Evolutionary conservation across 2,329 filamentous ascomycete species (phyloP).

Genomic region (Xylariaceae sp.): DNA sequence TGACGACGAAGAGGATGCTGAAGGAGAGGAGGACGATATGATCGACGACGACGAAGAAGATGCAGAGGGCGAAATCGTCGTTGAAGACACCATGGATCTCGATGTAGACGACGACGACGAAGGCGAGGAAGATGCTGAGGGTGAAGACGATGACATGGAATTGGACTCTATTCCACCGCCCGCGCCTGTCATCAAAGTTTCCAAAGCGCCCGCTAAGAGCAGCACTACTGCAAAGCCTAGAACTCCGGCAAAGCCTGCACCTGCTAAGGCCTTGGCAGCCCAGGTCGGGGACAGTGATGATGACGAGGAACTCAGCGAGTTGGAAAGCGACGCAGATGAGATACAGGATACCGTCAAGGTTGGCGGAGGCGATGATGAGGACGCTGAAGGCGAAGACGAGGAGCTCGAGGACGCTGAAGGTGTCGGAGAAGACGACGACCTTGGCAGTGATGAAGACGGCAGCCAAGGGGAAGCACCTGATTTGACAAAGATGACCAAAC

Average conservation of each 20-base stretch:
- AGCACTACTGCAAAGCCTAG: conserved; percentile 26
- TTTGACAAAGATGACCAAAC: conserved; percentile 57
- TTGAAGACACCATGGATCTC: conserved; percentile 36
- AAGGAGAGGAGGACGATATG: conserved; percentile 38
- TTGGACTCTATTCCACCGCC: conserved; percentile 32
- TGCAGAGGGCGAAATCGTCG: conserved; percentile 32
- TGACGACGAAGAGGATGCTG: conserved; percentile 37
- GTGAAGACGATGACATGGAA: conserved; percentile 50
- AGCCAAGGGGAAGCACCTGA: conserved; percentile 51
- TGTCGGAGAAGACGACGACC: conserved; percentile 38
- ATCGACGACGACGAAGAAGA: conserved; percentile 36
- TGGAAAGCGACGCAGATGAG: conserved; percentile 48
- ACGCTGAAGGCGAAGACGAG: conserved; percentile 40
- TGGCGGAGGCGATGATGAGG: conserved; percentile 37
- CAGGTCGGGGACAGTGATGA: conserved; percentile 43
- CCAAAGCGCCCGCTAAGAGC: conserved; percentile 39
- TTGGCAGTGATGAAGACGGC: conserved; percentile 42
- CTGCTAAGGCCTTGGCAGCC: conserved; percentile 25
- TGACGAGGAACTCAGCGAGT: conserved; percentile 55
- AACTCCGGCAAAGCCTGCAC: conserved; percentile 30
- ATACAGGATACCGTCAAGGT: conserved; percentile 44
- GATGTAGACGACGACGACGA: conserved; percentile 43
- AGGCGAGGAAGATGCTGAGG: conserved; percentile 44
- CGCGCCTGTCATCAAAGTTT: conserved; percentile 47
- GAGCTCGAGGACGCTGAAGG: conserved; percentile 41